phyloP scores from a whole-genome alignment of 768 basidiomycete species.

The Lyophyllum shimeji region DNA sequence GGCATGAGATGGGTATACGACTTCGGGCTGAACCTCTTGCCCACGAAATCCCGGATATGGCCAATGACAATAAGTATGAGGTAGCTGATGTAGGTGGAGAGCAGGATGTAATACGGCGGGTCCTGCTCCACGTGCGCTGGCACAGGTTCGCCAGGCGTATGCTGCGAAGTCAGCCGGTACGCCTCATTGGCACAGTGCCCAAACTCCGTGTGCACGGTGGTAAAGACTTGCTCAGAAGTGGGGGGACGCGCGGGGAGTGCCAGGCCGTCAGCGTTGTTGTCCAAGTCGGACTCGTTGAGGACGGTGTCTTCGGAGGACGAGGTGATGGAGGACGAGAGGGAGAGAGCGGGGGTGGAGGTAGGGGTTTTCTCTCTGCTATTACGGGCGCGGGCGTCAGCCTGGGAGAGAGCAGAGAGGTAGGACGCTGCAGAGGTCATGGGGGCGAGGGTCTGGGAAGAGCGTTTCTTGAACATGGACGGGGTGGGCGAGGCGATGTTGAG shows the following conservation, averaged over 20 bases:
- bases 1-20: constrained; percentile 84
- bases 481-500: constrained; percentile 49
- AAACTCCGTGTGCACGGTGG: constrained; percentile 86
- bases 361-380: constrained; percentile 45
- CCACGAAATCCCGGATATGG: constrained; percentile 93
- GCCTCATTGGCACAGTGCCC: constrained; percentile 83
- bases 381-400: constrained; percentile 66
- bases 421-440: constrained; percentile 40
- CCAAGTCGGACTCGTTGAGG: constrained; percentile 49
- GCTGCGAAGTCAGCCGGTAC: constrained; percentile 68
- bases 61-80: constrained; percentile 89
- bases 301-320: constrained; percentile 68
- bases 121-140: constrained; percentile 67
- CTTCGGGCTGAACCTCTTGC: constrained; percentile 72
- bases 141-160: constrained; percentile 50
- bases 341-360: constrained; percentile 68
- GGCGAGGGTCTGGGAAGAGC: constrained; percentile 29
- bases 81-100: constrained; percentile 93
- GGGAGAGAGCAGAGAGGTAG: constrained; percentile 42
- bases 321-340: constrained; percentile 72
- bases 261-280: constrained; percentile 54
- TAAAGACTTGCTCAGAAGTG: constrained; percentile 77
- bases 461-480: constrained; percentile 63
- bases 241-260: constrained; percentile 65
- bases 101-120: constrained; percentile 89